These are phyloP conservation scores for Mortierella alpina DNA, from an alignment of 192 early-diverging fungal species.

Conservation along the genomic window DNA sequence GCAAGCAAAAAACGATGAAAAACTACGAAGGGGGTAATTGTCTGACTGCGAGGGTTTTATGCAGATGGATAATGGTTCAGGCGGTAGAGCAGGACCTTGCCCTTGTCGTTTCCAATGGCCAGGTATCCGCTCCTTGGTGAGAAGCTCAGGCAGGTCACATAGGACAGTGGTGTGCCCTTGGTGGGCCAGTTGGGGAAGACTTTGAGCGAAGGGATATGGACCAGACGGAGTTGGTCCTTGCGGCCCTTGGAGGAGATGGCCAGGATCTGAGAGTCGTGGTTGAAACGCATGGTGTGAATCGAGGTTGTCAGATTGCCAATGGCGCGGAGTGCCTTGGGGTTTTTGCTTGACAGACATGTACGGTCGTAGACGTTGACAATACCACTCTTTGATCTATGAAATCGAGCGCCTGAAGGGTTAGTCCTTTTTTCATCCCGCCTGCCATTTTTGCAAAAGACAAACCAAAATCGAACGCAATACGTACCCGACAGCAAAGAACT, in stretches of 20 bases:
- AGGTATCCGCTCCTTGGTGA: constrained; percentile 94
- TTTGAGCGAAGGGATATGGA: constrained; percentile 82
- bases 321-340: constrained; percentile 77
- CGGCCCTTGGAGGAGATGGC: constrained; percentile 78
- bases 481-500: constrained; percentile 89
- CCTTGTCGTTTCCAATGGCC: constrained; percentile 91
- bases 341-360: constrained; percentile 59
- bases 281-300: constrained; percentile 80
- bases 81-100: constrained; percentile 88
- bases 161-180: constrained; percentile 78
- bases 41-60: constrained; percentile 18
- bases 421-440: background rate
- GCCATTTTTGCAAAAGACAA: background rate
- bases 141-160: constrained; percentile 83
- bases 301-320: constrained; percentile 89
- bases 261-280: constrained; percentile 88
- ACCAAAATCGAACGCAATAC: constrained; percentile 1
- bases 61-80: constrained; percentile 71
- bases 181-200: constrained; percentile 98
- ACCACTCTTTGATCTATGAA: constrained; percentile 78
- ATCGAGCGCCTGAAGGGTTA: background rate
- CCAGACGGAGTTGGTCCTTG: constrained; percentile 82
- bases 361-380: constrained; percentile 92
- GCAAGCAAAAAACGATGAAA: constrained; percentile 8
- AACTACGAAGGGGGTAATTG: background rate